These are phyloP conservation scores for Peniophora sp. DNA, from an alignment of 1,284 basidiomycete genomes.

Conservation along the genomic window DNA sequence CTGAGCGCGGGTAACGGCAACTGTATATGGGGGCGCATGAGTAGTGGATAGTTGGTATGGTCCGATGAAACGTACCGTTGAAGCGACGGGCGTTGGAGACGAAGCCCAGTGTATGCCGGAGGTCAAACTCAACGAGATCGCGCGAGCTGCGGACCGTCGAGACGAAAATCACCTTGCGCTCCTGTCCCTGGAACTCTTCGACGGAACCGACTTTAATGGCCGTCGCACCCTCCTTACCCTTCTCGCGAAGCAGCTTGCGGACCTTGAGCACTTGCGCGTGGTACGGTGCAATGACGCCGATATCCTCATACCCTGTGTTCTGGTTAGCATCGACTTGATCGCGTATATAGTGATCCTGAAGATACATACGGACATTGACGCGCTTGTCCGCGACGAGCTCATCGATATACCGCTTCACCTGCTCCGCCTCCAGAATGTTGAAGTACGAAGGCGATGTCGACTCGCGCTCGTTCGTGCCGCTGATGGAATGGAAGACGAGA, in stretches of 20 bases:
- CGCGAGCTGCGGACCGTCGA: slow-evolving; percentile 57
- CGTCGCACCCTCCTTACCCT: slow-evolving; percentile 15
- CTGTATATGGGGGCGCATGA: slow-evolving; percentile 18
- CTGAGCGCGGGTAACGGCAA: slow-evolving; percentile 49
- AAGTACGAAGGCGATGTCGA: slow-evolving; percentile 59
- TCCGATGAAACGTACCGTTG: slow-evolving; percentile 40
- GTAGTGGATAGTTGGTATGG: too few relatives aligned
- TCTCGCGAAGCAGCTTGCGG: slow-evolving; percentile 17
- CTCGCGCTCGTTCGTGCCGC: slow-evolving; percentile 53
- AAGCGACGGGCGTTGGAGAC: slow-evolving; percentile 55
- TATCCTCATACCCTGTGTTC: slow-evolving; percentile 37
- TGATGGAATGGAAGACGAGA: slow-evolving; percentile 50
- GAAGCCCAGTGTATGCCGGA: slow-evolving; percentile 53
- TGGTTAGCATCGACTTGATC: too few relatives aligned
- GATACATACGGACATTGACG: slow-evolving; percentile 31
- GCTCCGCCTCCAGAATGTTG: slow-evolving; percentile 47
- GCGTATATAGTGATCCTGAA: too few relatives aligned
- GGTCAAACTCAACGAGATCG: slow-evolving; percentile 48
- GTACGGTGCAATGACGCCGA: slow-evolving; percentile 58
- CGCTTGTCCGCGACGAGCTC: slow-evolving; percentile 21
- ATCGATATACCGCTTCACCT: slow-evolving; percentile 44
- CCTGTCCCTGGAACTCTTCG: slow-evolving; percentile 60
- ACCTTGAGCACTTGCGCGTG: slow-evolving; percentile 52
- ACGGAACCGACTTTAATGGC: slow-evolving; percentile 52
- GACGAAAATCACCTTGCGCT: slow-evolving; percentile 57